A percentile compares a stretch with the other conserved stretches of the same genome.
phyloP scores from a whole-genome alignment of 805 yeast species.

The Diddensiella transvaalensis region DNA sequence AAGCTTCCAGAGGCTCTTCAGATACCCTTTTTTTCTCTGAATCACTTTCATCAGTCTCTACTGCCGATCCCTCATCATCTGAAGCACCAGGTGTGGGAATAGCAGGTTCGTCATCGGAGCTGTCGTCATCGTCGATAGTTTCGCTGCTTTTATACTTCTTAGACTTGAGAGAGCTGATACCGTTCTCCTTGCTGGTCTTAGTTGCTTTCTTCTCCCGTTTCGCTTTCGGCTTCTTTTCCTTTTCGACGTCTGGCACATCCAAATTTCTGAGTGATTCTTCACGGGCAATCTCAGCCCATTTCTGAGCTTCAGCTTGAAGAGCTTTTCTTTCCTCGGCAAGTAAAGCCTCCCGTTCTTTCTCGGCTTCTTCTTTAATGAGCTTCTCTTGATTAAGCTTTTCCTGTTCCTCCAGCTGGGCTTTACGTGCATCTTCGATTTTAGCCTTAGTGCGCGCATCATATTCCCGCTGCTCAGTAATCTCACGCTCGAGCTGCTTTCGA shows the following conservation, averaged over 20 bases:
- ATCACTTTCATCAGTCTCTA: conserved; percentile 19
- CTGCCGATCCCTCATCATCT: conserved; percentile 25
- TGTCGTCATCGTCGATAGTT: conserved; percentile 34
- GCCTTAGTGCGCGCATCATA: conserved; percentile 54
- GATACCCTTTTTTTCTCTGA: conserved; percentile 6
- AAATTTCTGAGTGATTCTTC: conserved; percentile 36
- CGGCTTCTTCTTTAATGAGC: conserved; percentile 23
- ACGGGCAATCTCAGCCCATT: conserved; percentile 41
- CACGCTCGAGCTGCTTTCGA: conserved; percentile 64
- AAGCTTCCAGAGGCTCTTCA: background rate
- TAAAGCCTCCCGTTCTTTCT: conserved; percentile 25
- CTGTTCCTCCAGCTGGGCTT: conserved; percentile 56
- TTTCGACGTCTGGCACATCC: conserved; percentile 17
- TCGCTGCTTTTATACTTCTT: conserved; percentile 32
- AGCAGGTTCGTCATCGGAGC: conserved; percentile 25
- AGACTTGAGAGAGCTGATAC: background rate
- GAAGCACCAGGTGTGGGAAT: conserved; percentile 2
- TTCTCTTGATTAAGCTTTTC: conserved; percentile 40
- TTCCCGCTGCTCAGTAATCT: conserved; percentile 66
- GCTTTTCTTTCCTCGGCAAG: conserved; percentile 32
- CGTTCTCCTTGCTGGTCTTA: conserved; percentile 11
- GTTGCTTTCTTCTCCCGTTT: conserved; percentile 7
- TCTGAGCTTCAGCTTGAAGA: conserved; percentile 33
- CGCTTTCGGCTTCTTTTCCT: conserved; percentile 3
- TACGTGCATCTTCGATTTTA: conserved; percentile 72